A percentile compares a stretch with the other conserved stretches of the same genome.
Conservation (phyloP, 2,329 filamentous ascomycete genomes). For the Orbilia oligospora region DNA sequence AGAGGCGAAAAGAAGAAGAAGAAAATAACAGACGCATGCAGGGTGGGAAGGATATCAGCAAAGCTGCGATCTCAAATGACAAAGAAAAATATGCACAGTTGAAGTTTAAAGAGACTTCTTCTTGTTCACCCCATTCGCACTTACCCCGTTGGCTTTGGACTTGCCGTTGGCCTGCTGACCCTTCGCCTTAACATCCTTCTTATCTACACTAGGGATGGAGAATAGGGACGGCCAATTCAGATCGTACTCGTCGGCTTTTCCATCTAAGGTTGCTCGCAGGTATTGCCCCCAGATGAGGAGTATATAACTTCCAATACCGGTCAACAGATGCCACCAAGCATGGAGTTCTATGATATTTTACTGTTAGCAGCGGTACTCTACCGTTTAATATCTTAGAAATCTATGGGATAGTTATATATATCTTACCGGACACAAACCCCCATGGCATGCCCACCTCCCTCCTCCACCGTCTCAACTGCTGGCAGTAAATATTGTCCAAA, state of each 20-base stretch:
- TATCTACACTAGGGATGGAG: conserved; percentile 70
- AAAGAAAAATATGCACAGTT: neutral
- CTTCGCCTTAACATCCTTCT: conserved; percentile 30
- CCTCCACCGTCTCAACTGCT: conserved; percentile 76
- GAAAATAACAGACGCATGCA: neutral
- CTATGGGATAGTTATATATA: neutral
- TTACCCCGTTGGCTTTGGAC: conserved; percentile 19
- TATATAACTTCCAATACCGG: conserved; percentile 84
- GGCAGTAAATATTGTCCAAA: conserved; percentile 83
- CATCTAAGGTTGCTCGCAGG: conserved; percentile 82
- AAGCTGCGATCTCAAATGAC: neutral
- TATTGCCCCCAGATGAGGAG: conserved; percentile 85
- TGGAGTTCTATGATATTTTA: conserved; percentile 64
- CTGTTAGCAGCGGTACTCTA: conserved; percentile 5
- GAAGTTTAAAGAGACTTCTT: conserved; percentile 46
- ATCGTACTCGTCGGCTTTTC: conserved; percentile 78
- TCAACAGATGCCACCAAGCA: conserved; percentile 78
- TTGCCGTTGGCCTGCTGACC: conserved; percentile 30
- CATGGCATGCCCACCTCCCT: conserved; percentile 81
- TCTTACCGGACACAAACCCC: conserved; percentile 75
- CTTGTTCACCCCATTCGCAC: conserved; percentile 42
- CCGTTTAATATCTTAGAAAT: neutral
- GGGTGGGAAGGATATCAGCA: neutral
- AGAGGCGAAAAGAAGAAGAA: neutral
- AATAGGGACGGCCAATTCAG: conserved; percentile 78